phyloP scores from a whole-genome alignment of 768 basidiomycete genomes.

The Agrocybe chaxingu region DNA sequence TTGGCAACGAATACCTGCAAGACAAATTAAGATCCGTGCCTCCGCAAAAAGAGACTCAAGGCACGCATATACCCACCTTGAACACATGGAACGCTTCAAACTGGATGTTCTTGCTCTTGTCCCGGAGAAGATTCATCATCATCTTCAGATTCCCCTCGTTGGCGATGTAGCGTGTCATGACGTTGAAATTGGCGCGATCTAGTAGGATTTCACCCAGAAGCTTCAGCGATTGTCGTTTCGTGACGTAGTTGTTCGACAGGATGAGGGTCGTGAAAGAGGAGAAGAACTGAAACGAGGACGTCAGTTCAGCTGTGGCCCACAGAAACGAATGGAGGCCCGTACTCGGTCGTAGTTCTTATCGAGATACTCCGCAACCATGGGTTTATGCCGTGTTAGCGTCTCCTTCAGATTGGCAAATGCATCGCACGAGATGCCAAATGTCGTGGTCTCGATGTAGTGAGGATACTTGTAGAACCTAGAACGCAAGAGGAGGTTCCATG shows the following conservation, averaged over 20 bases:
- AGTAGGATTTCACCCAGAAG: slow-evolving; percentile 96
- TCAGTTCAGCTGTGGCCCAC: slow-evolving; percentile 8
- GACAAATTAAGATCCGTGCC: background rate
- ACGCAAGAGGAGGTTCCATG: slow-evolving; percentile 5
- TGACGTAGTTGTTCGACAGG: slow-evolving; percentile 94
- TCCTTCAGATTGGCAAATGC: slow-evolving; percentile 98
- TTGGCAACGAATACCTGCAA: slow-evolving; percentile 92
- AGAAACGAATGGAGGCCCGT: slow-evolving; percentile 22
- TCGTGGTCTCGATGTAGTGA: slow-evolving; percentile 94
- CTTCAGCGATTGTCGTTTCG: slow-evolving; percentile 98
- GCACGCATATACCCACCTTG: slow-evolving; percentile 61
- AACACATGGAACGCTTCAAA: slow-evolving; percentile 99
- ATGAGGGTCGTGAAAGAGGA: slow-evolving; percentile 91
- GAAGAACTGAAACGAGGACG: slow-evolving; percentile 70
- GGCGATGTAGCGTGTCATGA: slow-evolving; percentile 97
- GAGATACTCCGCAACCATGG: slow-evolving; percentile 96
- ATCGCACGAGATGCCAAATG: slow-evolving; percentile 97
- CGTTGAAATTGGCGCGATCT: slow-evolving; percentile 95
- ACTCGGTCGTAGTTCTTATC: slow-evolving; percentile 97
- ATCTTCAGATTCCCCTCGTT: slow-evolving; percentile 96
- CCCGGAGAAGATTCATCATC: slow-evolving; percentile 99
- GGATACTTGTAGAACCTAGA: slow-evolving; percentile 93
- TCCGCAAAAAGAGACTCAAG: background rate
- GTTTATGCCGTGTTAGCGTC: slow-evolving; percentile 93
- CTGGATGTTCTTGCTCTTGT: slow-evolving; percentile 99